Evolutionary conservation across 2,329 filamentous ascomycete species (phyloP), one percentile per base, ranked within the genome.

Genomic region (Tricladium varicosporioides): DNA sequence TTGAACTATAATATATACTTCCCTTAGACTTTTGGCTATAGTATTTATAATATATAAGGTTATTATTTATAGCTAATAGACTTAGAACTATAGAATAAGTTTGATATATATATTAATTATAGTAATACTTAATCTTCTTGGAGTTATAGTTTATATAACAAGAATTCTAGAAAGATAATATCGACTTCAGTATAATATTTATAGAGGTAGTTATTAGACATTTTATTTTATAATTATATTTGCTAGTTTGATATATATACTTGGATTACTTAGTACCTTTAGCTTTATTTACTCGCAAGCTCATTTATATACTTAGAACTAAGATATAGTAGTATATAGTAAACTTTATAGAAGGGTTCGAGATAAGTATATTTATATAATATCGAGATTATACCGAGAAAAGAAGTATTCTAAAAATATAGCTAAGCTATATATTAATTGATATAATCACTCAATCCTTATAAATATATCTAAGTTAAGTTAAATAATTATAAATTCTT

Each of bases 171-270:
- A 71, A 54, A 58, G 67, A 54, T 69, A 62, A 62, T 58, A 55
- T 14, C 62, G 57, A 13, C 36, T 48, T 2, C 50, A 51, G 46
- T 64, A 62, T 49, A 67, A 71, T 46, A 57, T 69, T 9, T 65
- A 43, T 19, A 67, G 69, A 0, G 50, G 54, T 15, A 70, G 67
- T 43, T 68, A 71, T 51, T 68, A 71, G 54, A 63, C 69, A 10
- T 55, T 71, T 5, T 68, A 71, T 62, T 54, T 67, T 14, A 65
- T 67, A 51, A 65, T 71, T 31, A 58, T 70, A 1, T 55, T 68
- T 32, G 67, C 67, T 44, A 66, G 58, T 1, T 33, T 68, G 10
- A 54, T 56, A 22, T 61, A 69, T 54, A 60, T 59, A 56, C 7
- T 61, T 43, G 67, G 68, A 2, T 48, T 70, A 14, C 31, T 68